A percentile compares a stretch with the other conserved stretches of the same genome.
Evolutionary conservation across 2,329 filamentous ascomycete genomes (phyloP).

Genomic region (Ophidiomyces ophidiicola): DNA sequence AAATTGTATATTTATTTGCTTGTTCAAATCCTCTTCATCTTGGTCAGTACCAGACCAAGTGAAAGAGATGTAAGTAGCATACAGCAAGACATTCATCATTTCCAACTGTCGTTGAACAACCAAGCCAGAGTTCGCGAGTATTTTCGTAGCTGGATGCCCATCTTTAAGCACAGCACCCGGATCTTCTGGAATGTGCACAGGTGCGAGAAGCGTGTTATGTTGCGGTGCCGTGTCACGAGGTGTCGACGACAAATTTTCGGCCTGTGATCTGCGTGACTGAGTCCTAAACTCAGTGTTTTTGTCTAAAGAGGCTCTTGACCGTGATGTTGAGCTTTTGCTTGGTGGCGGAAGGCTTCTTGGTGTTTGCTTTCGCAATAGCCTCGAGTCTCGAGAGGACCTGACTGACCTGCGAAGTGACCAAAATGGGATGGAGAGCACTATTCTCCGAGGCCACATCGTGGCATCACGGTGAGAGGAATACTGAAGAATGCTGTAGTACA

Average conservation of each 20-base stretch:
- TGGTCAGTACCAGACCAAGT: background rate
- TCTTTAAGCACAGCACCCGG: conserved; percentile 47
- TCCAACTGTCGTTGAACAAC: conserved; percentile 53
- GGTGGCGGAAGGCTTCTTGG: conserved; percentile 16
- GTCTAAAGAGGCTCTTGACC: background rate
- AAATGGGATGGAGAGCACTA: conserved; percentile 18
- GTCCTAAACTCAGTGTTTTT: background rate
- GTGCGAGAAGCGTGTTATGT: conserved; percentile 43
- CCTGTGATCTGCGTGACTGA: background rate
- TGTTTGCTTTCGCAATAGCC: conserved; percentile 19
- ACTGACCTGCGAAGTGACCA: conserved; percentile 15
- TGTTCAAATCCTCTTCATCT: conserved; percentile 47
- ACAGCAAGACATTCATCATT: conserved; percentile 53
- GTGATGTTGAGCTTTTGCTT: background rate
- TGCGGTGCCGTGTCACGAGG: conserved; percentile 36
- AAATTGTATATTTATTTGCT: conserved; percentile 53
- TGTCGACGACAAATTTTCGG: conserved; percentile 18
- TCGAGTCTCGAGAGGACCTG: conserved; percentile 20
- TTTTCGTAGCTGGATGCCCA: conserved; percentile 44
- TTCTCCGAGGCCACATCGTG: conserved; percentile 24
- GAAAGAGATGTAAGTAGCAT: conserved; percentile 5
- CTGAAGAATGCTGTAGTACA: too few relatives aligned
- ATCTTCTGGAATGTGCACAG: conserved; percentile 51
- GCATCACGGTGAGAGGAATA: too few relatives aligned
- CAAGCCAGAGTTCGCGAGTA: conserved; percentile 50